Percentiles rank a stretch among this genome's conserved stretches.
phyloP scores from a whole-genome alignment of 805 yeast species.

The Komagataella phaffii region DNA sequence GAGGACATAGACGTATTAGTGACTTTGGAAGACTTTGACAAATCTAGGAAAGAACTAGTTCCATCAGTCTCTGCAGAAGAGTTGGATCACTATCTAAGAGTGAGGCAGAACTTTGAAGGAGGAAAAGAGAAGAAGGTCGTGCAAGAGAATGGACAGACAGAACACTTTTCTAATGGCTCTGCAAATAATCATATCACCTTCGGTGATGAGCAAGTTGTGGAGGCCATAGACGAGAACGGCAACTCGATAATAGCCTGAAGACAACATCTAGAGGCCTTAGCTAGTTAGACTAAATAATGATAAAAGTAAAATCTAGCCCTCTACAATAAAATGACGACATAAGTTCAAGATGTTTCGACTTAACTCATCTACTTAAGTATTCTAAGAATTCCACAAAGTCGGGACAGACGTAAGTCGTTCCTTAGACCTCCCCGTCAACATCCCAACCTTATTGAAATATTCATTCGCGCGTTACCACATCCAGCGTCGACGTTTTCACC shows the following conservation, averaged over 20 bases:
- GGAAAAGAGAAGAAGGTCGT: not conserved
- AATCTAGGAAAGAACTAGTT: slow-evolving; percentile 54
- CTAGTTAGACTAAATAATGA: not conserved
- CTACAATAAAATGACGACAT: no score
- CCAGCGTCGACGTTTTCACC: not conserved
- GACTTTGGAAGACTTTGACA: slow-evolving; percentile 57
- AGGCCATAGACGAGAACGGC: not conserved
- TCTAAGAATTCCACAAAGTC: no score
- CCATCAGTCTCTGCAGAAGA: slow-evolving; percentile 89
- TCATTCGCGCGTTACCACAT: no score
- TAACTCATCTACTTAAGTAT: no score
- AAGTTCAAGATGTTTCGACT: no score
- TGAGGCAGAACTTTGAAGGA: slow-evolving; percentile 78
- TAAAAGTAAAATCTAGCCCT: no score
- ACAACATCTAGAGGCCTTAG: not conserved
- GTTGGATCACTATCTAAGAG: slow-evolving; percentile 62
- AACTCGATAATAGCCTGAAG: not conserved
- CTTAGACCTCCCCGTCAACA: no score
- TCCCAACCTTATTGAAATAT: no score
- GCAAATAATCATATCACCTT: not conserved
- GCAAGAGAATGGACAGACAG: not conserved
- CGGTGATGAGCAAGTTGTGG: not conserved
- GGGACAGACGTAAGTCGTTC: no score
- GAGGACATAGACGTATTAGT: slow-evolving; percentile 63
- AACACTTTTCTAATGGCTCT: not conserved